Percentiles rank a stretch among this genome's conserved stretches.
Evolutionary conservation across 495 filamentous ascomycete genomes (phyloP).

Genomic region (Letharia lupina): DNA sequence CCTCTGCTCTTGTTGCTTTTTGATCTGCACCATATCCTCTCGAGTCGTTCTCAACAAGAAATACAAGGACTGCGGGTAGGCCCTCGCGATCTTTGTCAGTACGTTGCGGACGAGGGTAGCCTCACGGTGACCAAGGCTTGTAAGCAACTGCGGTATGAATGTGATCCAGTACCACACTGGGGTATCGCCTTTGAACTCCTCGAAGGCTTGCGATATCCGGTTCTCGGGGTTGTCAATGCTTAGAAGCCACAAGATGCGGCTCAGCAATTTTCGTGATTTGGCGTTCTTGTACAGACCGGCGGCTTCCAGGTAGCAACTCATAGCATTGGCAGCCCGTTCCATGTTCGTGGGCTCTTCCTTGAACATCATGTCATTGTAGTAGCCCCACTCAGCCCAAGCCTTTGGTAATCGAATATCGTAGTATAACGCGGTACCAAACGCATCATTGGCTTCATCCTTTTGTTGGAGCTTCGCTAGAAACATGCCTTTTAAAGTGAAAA

Average conservation of each 20-base stretch:
- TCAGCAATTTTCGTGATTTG: constrained; percentile 92
- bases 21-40: constrained; percentile 90
- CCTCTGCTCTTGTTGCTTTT: constrained; percentile 77
- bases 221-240: constrained; percentile 86
- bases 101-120: constrained; percentile 75
- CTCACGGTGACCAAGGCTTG: constrained; percentile 81
- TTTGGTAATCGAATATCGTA: constrained; percentile 93
- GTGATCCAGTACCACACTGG: constrained; percentile 99
- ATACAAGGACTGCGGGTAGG: constrained; percentile 88
- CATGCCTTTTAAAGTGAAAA: constrained; percentile 99
- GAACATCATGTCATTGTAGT: constrained; percentile 92
- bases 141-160: constrained; percentile 91
- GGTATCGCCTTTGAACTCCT: constrained; percentile 90
- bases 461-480: constrained; percentile 89
- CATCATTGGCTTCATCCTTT: constrained; percentile 81
- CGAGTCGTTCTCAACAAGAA: constrained; percentile 86
- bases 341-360: constrained; percentile 77
- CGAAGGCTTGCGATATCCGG: constrained; percentile 69
- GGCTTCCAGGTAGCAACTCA: constrained; percentile 94
- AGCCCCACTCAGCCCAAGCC: constrained; percentile 98
- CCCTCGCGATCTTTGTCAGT: constrained; percentile 86
- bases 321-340: constrained; percentile 73
- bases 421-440: constrained; percentile 88
- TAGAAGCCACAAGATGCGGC: constrained; percentile 90
- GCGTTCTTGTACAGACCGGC: constrained; percentile 92